Evolutionary conservation across 1,139 yeast species (phyloP).

Genomic region (Scheffersomyces stambukii): DNA sequence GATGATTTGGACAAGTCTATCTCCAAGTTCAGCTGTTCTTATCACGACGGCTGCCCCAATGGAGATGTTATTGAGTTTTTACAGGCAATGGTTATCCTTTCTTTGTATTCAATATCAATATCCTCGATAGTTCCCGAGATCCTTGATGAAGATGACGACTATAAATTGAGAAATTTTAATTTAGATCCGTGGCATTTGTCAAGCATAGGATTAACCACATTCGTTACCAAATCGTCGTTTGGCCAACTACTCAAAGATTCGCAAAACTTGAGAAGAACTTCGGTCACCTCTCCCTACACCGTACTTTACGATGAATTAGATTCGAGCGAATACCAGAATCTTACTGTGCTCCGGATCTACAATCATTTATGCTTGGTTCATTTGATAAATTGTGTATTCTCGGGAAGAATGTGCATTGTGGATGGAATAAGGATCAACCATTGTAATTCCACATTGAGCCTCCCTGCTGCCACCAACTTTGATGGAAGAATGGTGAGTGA

Average conservation of each 20-base stretch:
- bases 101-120: conserved; percentile 58
- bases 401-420: conserved; percentile 72
- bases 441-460: conserved; percentile 57
- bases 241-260: conserved; percentile 18
- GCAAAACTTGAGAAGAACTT: conserved; percentile 4
- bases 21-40: conserved; percentile 18
- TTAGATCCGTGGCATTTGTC: conserved; percentile 63
- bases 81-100: conserved; percentile 59
- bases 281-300: conserved; percentile 9
- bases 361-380: conserved; percentile 73
- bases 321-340: conserved; percentile 43
- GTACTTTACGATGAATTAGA: conserved; percentile 27
- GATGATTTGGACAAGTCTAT: conserved; percentile 45
- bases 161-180: conserved; percentile 18
- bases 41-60: conserved; percentile 12
- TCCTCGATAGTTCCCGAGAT: conserved; percentile 38
- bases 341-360: conserved; percentile 59
- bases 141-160: conserved; percentile 7
- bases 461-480: conserved; percentile 68
- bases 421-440: conserved; percentile 62
- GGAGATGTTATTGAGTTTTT: conserved; percentile 52
- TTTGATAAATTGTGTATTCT: conserved; percentile 60
- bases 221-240: conserved; percentile 42
- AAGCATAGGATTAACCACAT: conserved; percentile 55
- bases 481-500: conserved; percentile 85